Evolutionary conservation across 1,139 yeast species (phyloP), one percentile per base, ranked within the genome.

Genomic region (Magnusiomyces paraingens): DNA sequence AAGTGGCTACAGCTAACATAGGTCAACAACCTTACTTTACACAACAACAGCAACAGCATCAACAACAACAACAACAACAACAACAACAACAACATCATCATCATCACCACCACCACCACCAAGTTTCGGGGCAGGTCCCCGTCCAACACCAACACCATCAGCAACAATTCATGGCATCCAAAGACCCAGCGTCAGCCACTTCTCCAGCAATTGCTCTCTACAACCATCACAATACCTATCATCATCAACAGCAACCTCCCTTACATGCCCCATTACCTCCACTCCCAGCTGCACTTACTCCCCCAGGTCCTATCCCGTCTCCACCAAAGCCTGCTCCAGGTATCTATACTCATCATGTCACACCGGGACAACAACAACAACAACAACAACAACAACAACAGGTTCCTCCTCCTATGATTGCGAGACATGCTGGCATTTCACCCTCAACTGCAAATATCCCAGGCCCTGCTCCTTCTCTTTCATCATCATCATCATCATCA

Each of bases 171-270:
- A 26, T 26, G 47, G 41, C 20, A 5, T 21, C 21, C 36, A 15
- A 44, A 15, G 20, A 44, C 18, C 42, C 36, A 8, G 18, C 47
- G 10, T 44, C 42, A 15, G 12, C 44, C 50, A 21, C 35, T 49
- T 18, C 41, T 51, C 47, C 42, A 18, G 18, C 42, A 39, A 15
- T 35, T 48, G 15, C 46, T n/a, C 51, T 48, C 32, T 12, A 17
- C 45, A 29, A 41, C 18, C 44, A 32, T 14, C 51, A n/a, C 11
- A 15, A 15, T 39, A 15, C 42, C 8, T 18, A 39, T 15, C 42
- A 4, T 39, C 42, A 4, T 39, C 42, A n/a, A 41, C 47, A 17
- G 26, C 18, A 39, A 26, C 32, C 32, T 5, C 32, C 32, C 8
- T 8, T 26, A 8, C 32, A 22, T n/a, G 40, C 20, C 4, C 50